Evolutionary conservation across 305 asterid genomes (phyloP), one percentile per base, ranked within the genome.

Genomic region (Euphrasia arctica): DNA sequence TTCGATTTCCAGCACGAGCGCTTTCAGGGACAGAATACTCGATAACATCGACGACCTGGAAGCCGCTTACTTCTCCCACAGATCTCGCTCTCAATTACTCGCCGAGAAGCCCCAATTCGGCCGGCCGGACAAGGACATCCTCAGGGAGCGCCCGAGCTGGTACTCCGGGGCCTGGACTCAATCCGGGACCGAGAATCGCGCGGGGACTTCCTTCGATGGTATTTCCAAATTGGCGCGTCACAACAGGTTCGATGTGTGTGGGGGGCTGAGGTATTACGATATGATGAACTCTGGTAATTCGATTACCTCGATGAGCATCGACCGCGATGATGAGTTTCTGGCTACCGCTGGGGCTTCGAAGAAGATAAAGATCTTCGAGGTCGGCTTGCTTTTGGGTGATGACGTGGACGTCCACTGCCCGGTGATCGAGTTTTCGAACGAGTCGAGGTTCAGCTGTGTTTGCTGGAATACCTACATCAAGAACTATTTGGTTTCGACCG

Each of bases 381-480:
- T 73, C 15, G 63, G 49, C 62, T 60, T 82, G 12, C 79, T 84
- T 55, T 51, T 77, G 66, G 54, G 77, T 65, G 84, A 75, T 51
- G 25, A 64, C 4, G 74, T 69, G 27, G 86, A 84, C 65, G 67
- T 77, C 61, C 90, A 79, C 41, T 84, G 81, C 68, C 88, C 88
- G 3, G 67, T 74, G 56, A 63, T 76, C 55, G 85, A 84, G 70
- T 75, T 84, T 81, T 60, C 71, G 8, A 75, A 74, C 55, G 63
- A 69, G 15, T 77, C 84, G 3, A 78, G 74, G 75, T 57, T 84
- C 42, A 84, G 81, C 51, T 82, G 84, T 56, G 58, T 82, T 57
- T 74, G 82, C 70, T 84, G 88, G 90, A 84, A 84, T 70, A 69
- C 28, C 31, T 75, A 81, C 78, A 77, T 84, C 68, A 74, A 51